Base-by-base conservation (phyloP, 352 stramenopile species). In the Phytophthora lateralis region DNA sequence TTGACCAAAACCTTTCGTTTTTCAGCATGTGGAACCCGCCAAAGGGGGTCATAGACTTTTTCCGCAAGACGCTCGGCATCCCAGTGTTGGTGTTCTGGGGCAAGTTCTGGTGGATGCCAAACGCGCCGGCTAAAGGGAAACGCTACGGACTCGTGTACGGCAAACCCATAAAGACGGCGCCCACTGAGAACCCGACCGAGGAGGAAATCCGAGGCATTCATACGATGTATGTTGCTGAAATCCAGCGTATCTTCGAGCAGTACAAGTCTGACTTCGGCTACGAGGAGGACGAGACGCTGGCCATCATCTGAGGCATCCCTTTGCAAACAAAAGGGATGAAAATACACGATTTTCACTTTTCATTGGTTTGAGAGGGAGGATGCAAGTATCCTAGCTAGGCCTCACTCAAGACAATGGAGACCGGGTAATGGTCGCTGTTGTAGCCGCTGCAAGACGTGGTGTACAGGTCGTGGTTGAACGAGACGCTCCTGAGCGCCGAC, bases 31-130 rank as follows among this genome's bases (percentile, higher is more conserved):
- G 78, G 77, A 85, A 76, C 20, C 82, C 82, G 14, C 68, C 77
- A 0, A 76, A 76, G 63, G 54, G 63, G 2, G 54, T 89, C 18
- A 76, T 75, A 15, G 57, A 60, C 0, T 78, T 89, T 24, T 76
- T 86, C 42, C 76, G 73, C 47, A 78, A 82, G 63, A 81, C 65
- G 44, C 55, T 91, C 21, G 68, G 82, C 39, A 83, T 89, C 53
- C 82, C 82, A 12, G 50, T 91, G 37, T 79, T 89, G 34, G 56
- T 88, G 35, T 91, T 91, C 69, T 91, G 82, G 82, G 82, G 82
- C 0, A 76, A 78, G 14, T 88, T 89, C 78, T 60, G 82, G 47
- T 91, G 82, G 82, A 78, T 87, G 73, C 82, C 82, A 1, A 71
- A 78, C 11, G 55, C 59, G 5, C 68, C 70, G 0, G 63, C 78